These are phyloP conservation scores for Alternaria sp. DNA, from an alignment of 2,329 filamentous ascomycete species.

Conservation along the genomic window DNA sequence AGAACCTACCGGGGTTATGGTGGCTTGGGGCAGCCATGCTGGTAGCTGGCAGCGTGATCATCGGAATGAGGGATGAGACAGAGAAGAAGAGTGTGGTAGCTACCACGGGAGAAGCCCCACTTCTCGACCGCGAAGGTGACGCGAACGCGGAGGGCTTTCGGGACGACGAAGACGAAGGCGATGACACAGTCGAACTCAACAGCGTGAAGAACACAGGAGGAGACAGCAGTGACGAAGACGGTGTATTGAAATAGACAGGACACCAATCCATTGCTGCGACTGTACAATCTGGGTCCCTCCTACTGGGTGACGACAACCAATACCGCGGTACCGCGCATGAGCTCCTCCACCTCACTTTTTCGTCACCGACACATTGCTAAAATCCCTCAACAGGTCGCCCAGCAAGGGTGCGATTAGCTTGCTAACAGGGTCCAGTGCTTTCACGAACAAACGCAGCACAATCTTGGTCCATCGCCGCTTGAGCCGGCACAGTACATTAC, in stretches of 20 bases:
- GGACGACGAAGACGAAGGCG: slow-evolving; percentile 39
- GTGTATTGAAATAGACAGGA: slow-evolving; percentile 33
- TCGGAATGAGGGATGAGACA: slow-evolving; percentile 71
- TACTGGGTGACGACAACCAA: neutral
- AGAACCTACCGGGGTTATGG: slow-evolving; percentile 75
- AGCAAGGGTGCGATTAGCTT: neutral
- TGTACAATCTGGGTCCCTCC: neutral
- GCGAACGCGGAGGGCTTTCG: slow-evolving; percentile 36
- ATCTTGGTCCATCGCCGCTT: neutral
- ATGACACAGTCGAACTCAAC: slow-evolving; percentile 37
- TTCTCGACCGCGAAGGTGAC: slow-evolving; percentile 24
- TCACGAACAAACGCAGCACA: neutral
- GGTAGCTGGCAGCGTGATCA: slow-evolving; percentile 78
- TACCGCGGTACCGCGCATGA: neutral
- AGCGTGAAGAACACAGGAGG: slow-evolving; percentile 31
- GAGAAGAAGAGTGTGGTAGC: slow-evolving; percentile 39
- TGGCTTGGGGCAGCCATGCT: slow-evolving; percentile 76
- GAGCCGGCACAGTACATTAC: neutral
- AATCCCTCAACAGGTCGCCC: neutral
- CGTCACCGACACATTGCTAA: neutral
- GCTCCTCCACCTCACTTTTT: neutral
- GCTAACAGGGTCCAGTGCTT: neutral
- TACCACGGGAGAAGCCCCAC: slow-evolving; percentile 27
- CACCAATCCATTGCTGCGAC: neutral
- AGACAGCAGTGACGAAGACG: slow-evolving; percentile 40